A percentile compares a stretch with the other conserved stretches of the same genome.
These are phyloP conservation scores for Mucor plumbeus DNA, from an alignment of 371 early-diverging fungal genomes.

Conservation along the genomic window DNA sequence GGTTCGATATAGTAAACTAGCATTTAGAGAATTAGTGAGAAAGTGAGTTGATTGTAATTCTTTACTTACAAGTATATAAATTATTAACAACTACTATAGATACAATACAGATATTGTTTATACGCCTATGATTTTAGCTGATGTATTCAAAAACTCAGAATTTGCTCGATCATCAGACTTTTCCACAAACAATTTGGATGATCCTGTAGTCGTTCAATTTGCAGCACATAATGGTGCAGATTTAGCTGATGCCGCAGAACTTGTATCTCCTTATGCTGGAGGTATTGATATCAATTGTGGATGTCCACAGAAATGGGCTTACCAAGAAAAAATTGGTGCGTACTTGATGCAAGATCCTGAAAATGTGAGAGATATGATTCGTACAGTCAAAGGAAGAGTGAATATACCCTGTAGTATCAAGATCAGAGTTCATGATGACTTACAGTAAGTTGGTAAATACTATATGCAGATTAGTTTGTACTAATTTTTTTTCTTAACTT, in stretches of 20 bases:
- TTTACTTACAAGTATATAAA: background rate
- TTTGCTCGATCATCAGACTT: slow-evolving; percentile 85
- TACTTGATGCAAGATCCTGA: slow-evolving; percentile 83
- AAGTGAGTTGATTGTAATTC: slow-evolving; percentile 51
- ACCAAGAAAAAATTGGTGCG: slow-evolving; percentile 79
- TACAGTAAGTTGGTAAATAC: slow-evolving; percentile 44
- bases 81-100: slow-evolving; percentile 33
- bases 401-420: slow-evolving; percentile 81
- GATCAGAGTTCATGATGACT: slow-evolving; percentile 77
- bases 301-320: slow-evolving; percentile 90
- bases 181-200: slow-evolving; percentile 76
- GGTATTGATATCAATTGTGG: slow-evolving; percentile 89
- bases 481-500: background rate
- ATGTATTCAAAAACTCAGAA: slow-evolving; percentile 86
- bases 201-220: slow-evolving; percentile 93
- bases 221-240: slow-evolving; percentile 85
- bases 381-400: slow-evolving; percentile 67
- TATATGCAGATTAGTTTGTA: background rate
- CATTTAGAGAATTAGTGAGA: slow-evolving; percentile 90
- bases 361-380: slow-evolving; percentile 82
- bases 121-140: slow-evolving; percentile 98
- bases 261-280: slow-evolving; percentile 81
- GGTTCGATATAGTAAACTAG: slow-evolving; percentile 96
- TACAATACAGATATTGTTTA: slow-evolving; percentile 95
- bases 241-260: slow-evolving; percentile 84